Conservation (phyloP, 192 early-diverging fungal genomes). For the Backusella sp. region DNA sequence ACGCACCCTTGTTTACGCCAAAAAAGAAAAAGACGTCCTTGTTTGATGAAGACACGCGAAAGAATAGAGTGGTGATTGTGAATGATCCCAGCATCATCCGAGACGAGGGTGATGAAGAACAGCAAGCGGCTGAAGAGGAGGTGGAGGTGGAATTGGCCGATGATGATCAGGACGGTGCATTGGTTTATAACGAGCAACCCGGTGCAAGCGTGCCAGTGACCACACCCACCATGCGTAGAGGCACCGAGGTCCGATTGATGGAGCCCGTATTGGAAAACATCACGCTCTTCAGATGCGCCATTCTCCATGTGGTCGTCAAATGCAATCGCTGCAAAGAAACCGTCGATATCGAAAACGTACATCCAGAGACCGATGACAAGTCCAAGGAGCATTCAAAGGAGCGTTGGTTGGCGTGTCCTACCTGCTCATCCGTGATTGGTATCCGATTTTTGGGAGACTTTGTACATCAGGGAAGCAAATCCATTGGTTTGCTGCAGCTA, state of each 20-base stretch:
- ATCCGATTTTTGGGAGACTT: conserved; percentile 27
- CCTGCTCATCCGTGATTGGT: conserved; percentile 27
- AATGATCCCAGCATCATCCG: conserved; percentile 4
- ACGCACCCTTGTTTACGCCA: not conserved
- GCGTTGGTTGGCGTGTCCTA: conserved; percentile 30
- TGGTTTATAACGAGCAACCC: not conserved
- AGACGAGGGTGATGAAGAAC: not conserved
- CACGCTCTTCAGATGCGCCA: conserved; percentile 61
- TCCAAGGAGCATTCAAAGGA: conserved; percentile 10
- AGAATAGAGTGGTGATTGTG: conserved; percentile 27
- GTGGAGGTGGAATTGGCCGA: not conserved
- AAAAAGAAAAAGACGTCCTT: conserved; percentile 14
- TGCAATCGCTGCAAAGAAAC: conserved; percentile 78
- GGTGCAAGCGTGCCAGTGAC: not conserved
- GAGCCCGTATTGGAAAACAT: conserved; percentile 61
- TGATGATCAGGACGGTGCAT: not conserved
- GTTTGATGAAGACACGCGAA: conserved; percentile 21
- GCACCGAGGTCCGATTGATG: conserved; percentile 75
- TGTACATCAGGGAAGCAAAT: conserved; percentile 51
- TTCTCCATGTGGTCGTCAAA: conserved; percentile 62
- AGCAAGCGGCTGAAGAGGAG: not conserved
- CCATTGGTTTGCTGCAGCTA: conserved; percentile 74
- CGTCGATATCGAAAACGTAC: conserved; percentile 40
- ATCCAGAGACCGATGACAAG: not conserved
- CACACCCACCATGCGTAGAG: conserved; percentile 24